These are phyloP conservation scores for Canna indica DNA, from an alignment of 176 grass and related monocot species.

Conservation along the genomic window DNA sequence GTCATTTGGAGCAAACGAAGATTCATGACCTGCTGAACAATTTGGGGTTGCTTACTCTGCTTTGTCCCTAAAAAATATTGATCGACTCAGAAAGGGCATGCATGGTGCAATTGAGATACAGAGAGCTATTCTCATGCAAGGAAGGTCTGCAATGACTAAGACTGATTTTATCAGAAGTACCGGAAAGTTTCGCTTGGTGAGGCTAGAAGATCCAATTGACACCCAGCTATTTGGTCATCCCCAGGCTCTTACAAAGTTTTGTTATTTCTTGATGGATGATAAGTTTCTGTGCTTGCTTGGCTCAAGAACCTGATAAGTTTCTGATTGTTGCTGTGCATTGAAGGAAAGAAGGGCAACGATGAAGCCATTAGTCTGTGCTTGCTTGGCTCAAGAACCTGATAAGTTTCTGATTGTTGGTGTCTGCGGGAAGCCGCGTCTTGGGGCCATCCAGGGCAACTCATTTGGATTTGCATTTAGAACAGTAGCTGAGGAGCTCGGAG, in stretches of 20 bases:
- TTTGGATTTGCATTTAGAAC: constrained; percentile 64
- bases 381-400: constrained; percentile 43
- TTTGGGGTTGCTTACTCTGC: constrained; percentile 86
- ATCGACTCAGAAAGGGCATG: constrained; percentile 73
- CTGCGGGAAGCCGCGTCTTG: constrained; percentile 65
- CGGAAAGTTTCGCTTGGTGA: constrained; percentile 79
- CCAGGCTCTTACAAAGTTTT: constrained; percentile 78
- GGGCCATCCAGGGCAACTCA: constrained; percentile 64
- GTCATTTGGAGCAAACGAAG: constrained; percentile 21
- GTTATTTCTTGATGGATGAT: constrained; percentile 80
- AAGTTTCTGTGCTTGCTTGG: no score
- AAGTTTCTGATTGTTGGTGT: constrained; percentile 69
- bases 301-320: no score
- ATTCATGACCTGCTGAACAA: constrained; percentile 38
- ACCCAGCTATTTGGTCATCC: constrained; percentile 49
- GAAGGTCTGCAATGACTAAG: constrained; percentile 77
- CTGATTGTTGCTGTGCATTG: no score
- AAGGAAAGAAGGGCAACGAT: constrained; percentile 74
- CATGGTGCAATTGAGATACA: constrained; percentile 71
- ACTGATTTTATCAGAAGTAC: constrained; percentile 67
- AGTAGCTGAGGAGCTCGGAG: constrained; percentile 52
- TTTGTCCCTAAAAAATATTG: constrained; percentile 53
- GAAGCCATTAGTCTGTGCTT: constrained; percentile 75
- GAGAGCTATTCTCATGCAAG: constrained; percentile 70
- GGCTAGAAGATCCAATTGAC: constrained; percentile 76